Evolutionary conservation across 2,329 filamentous ascomycete species (phyloP), one percentile per base, ranked within the genome.

Genomic region (Tothia fuscella): DNA sequence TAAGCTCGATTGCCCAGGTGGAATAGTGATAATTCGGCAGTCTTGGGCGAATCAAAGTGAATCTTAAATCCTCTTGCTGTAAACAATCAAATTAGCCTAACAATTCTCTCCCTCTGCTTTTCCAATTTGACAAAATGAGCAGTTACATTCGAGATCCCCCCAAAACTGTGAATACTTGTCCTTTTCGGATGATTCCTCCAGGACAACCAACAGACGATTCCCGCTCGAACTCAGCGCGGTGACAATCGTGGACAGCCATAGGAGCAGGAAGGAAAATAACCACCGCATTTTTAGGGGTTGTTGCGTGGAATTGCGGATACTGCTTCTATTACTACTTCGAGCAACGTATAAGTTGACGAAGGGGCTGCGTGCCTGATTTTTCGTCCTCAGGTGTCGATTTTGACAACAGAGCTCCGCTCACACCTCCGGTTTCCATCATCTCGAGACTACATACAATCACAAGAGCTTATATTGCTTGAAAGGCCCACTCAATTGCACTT

Each of bases 1-100:
- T 88, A 96, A 48, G 76, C 78, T 60, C 82, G 78, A 66, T 91
- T 85, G 57, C 89, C 91, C 49, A 91, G 78, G 57, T 77, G 71
- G 68, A 95, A 93, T 50, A 98, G 71, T 39, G 76, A 72, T 53
- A 96, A 66, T 38, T 71, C 69, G 41, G 86, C 76, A 59, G 76
- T 82, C 66, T 91, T 91, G 47, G 86, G 84, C 6, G 86, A 87
- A 60, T 88, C 78, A 59, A 87, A 88, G 28, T 74, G 73, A 51
- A 95, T 70, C 46, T 80, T 68, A 62, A 83, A 96, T 50, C 88
- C 89, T 58, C 91, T 78, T 53, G 68, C 91, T 96, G 52, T 41
- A 30, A 24, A 38, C 38, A 36, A 35, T 37, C 41, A 20, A 20
- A 5, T 4, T 1, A 26, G 29, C 24, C 28, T 20, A 16, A 24